A percentile compares a stretch with the other conserved stretches of the same genome.
Evolutionary conservation across 1,284 basidiomycete species (phyloP).

Genomic region (Earliella scabrosa): DNA sequence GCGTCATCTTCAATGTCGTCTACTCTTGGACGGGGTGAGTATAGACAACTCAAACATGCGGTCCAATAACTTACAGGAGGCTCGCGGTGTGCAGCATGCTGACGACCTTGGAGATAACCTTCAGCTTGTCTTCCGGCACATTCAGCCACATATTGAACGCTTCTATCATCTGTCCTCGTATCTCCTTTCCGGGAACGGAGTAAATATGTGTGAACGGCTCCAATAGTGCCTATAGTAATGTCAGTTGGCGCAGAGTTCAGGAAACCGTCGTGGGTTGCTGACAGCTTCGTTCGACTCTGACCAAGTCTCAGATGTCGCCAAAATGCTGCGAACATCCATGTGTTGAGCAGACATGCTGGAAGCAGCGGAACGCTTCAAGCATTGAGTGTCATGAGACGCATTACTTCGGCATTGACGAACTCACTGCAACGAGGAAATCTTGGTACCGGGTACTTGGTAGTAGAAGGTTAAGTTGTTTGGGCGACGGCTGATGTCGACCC

Average conservation of each 20-base stretch:
- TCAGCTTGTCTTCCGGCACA: slow-evolving; percentile 76
- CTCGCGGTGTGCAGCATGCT: slow-evolving; percentile 96
- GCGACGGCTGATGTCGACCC: too few relatives aligned
- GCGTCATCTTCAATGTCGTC: slow-evolving; percentile 99
- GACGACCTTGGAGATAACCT: slow-evolving; percentile 80
- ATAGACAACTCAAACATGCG: too few relatives aligned
- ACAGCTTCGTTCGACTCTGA: slow-evolving; percentile 29
- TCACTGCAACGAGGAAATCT: too few relatives aligned
- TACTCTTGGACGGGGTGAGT: slow-evolving; percentile 55
- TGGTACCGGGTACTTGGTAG: too few relatives aligned
- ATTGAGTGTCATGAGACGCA: too few relatives aligned
- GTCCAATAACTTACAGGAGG: slow-evolving; percentile 76
- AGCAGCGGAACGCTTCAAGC: too few relatives aligned
- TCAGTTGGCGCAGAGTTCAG: background rate
- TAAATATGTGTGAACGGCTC: slow-evolving; percentile 93
- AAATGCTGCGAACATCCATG: slow-evolving; percentile 19
- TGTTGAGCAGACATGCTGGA: background rate
- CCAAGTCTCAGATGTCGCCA: slow-evolving; percentile 23
- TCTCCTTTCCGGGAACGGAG: slow-evolving; percentile 91
- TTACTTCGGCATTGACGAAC: too few relatives aligned
- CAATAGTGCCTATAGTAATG: slow-evolving; percentile 58
- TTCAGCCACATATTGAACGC: slow-evolving; percentile 95
- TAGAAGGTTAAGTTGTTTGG: too few relatives aligned
- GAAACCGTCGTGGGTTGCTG: background rate
- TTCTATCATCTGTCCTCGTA: slow-evolving; percentile 87